Evolutionary conservation across 306 rosid species (phyloP), one percentile per base, ranked within the genome.

Genomic region (Oxytropis ochrocephala): DNA sequence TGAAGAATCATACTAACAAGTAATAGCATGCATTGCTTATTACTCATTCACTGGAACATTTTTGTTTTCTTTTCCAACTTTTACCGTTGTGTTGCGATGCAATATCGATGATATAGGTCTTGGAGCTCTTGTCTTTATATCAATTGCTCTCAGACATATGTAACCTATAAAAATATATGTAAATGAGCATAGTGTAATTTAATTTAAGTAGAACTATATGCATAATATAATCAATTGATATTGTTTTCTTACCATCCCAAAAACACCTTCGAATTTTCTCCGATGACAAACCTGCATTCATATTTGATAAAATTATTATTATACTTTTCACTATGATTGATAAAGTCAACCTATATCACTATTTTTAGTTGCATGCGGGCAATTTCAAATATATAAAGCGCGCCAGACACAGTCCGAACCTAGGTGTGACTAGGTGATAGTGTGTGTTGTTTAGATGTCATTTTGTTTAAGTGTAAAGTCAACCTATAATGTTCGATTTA

Each of bases 141-240:
- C 79, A 13, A 79, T 77, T 59, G 85, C 90, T 73, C 89, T 84
- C 49, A 84, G 75, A 52, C 97, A 88, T 35, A 86, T 29, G 30
- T 18, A 81, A 5, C 92, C 89, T 91, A 38, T 9, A 29, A 51
- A 5, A 33, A 38, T 24, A 38, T 38, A 38, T 8, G 49, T 29
- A 68, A 38, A 54, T n/a, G 1, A 52, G 1, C 14, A 56, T 60
- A 50, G 67, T 56, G 13, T 36, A 17, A 2, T 13, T n/a, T n/a
- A n/a, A n/a, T n/a, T 44, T 4, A 24, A 58, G 7, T 4, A 16
- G 1, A 16, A 61, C 5, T 47, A 24, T 32, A 30, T 44, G 55
- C 0, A 43, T 8, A n/a, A n/a, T n/a, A n/a, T n/a, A 11, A 30
- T 16, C 8, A 30, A 27, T 29, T 12, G n/a, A 24, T 43, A 33